Conservation (phyloP, 257 asterid species). For the Penstemon eatonii region DNA sequence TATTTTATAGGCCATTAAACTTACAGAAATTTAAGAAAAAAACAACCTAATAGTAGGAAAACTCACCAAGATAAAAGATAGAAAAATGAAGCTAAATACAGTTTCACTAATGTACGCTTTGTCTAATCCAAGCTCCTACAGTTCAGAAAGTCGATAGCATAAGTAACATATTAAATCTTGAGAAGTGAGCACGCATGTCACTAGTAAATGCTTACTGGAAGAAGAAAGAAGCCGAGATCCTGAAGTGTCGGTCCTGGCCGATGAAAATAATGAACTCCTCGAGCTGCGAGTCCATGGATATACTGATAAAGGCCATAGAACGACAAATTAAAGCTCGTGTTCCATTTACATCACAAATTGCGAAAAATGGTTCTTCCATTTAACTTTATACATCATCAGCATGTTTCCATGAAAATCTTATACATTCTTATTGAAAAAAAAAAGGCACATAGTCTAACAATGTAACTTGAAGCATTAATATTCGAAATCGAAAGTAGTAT, state of each 20-base stretch:
- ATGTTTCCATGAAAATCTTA: neutral
- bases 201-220: slow-evolving; percentile 34
- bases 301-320: slow-evolving; percentile 46
- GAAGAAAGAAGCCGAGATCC: slow-evolving; percentile 76
- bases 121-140: slow-evolving; percentile 88
- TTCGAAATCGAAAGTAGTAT: neutral
- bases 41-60: neutral
- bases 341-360: neutral
- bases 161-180: slow-evolving; percentile 6
- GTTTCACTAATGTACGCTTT: slow-evolving; percentile 81
- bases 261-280: slow-evolving; percentile 90
- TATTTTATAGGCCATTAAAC: slow-evolving; percentile 3
- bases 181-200: neutral
- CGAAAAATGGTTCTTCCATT: neutral
- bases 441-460: neutral
- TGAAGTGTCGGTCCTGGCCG: slow-evolving; percentile 91
- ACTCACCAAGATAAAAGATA: slow-evolving; percentile 82
- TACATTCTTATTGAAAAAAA: no score
- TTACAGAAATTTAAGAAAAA: neutral
- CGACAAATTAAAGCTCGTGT: neutral
- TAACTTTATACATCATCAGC: slow-evolving; percentile 11
- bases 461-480: slow-evolving; percentile 18
- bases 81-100: slow-evolving; percentile 72
- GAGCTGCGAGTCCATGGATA: slow-evolving; percentile 89
- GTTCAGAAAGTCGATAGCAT: slow-evolving; percentile 4